phyloP scores from a whole-genome alignment of 164 flowering plant genomes.

The Liriodendron chinense region DNA sequence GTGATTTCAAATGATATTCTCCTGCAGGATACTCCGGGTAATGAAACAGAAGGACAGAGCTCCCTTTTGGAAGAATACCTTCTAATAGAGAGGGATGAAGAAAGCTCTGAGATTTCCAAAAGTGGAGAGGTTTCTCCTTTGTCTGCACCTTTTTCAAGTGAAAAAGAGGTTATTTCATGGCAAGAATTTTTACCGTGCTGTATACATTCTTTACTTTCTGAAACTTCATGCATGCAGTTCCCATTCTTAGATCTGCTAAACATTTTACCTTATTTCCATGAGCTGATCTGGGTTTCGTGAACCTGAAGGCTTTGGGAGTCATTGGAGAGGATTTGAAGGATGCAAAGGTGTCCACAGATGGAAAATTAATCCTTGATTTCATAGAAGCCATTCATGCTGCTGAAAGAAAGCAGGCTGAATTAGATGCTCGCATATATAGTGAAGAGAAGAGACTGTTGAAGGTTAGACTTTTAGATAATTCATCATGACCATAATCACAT shows the following conservation, averaged over 20 bases:
- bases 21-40: conserved; percentile 40
- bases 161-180: conserved; percentile 44
- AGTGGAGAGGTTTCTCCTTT: conserved; percentile 17
- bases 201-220: conserved; percentile 14
- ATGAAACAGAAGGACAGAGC: conserved; percentile 27
- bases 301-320: conserved; percentile 34
- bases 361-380: conserved; percentile 76
- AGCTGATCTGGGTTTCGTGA: conserved; percentile 8
- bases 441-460: conserved; percentile 76
- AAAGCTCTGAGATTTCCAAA: conserved; percentile 18
- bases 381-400: conserved; percentile 92
- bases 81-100: conserved; percentile 38
- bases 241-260: not conserved
- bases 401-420: conserved; percentile 80
- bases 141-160: conserved; percentile 16
- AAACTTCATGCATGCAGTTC: not conserved
- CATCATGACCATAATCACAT: not conserved
- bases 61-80: conserved; percentile 63
- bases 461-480: conserved; percentile 36
- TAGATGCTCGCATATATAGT: conserved; percentile 65
- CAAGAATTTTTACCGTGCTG: conserved; percentile 14
- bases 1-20: not conserved
- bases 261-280: not conserved
- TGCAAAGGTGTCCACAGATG: conserved; percentile 60
- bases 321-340: conserved; percentile 37